phyloP scores from a whole-genome alignment of 257 asterid species.

The Fraxinus quadrangulata region DNA sequence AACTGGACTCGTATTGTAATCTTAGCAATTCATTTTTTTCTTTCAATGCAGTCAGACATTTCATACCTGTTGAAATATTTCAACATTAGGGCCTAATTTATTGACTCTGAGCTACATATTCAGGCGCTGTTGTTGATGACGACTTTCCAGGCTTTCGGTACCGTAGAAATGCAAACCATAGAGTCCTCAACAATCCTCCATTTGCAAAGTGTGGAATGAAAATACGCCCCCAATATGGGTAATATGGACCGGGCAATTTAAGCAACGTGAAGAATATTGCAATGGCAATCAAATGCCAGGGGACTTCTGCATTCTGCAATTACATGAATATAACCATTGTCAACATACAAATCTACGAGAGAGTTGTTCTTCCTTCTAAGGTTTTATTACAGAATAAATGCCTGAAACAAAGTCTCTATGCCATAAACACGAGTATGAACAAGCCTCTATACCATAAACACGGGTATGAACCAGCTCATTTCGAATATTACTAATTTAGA shows the following conservation, averaged over 20 bases:
- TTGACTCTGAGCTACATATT: slow-evolving; percentile 29
- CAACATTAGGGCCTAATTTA: slow-evolving; percentile 27
- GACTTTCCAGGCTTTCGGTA: slow-evolving; percentile 50
- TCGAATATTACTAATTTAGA: background rate
- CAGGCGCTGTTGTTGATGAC: slow-evolving; percentile 30
- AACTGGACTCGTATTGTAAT: background rate
- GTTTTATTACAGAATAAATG: background rate
- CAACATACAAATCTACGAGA: background rate
- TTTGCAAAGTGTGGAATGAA: slow-evolving; percentile 86
- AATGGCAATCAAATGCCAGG: slow-evolving; percentile 80
- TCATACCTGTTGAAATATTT: slow-evolving; percentile 36
- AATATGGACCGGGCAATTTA: slow-evolving; percentile 88
- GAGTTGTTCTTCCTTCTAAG: background rate
- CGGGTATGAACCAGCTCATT: background rate
- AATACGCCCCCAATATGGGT: slow-evolving; percentile 93
- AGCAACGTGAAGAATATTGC: slow-evolving; percentile 59
- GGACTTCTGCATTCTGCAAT: slow-evolving; percentile 71
- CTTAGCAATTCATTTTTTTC: background rate
- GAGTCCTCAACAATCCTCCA: slow-evolving; percentile 73
- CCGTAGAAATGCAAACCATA: slow-evolving; percentile 80
- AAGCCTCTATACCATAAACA: background rate
- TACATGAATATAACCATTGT: slow-evolving; percentile 9
- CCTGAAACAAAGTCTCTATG: background rate
- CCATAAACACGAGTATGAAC: background rate
- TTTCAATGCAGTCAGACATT: background rate